Evolutionary conservation across 1,284 basidiomycete species (phyloP), one percentile per base, ranked within the genome.

Genomic region (Boletus semigastroideus): DNA sequence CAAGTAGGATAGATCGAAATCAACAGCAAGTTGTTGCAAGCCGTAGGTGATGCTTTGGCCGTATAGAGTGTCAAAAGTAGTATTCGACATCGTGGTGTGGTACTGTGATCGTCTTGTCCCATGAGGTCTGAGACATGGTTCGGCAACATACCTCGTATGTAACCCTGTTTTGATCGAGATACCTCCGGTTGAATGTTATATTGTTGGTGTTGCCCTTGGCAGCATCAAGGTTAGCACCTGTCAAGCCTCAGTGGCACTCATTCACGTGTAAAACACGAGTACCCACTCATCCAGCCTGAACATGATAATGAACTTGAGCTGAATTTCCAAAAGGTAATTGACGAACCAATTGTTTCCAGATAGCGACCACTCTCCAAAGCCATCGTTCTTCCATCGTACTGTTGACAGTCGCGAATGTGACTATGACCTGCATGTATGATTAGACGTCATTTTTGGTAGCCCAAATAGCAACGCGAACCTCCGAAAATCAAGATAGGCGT

Each of bases 401-500:
- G 72, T 74, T 79, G 63, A 67, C 90, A 93, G 65, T 92, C 87
- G 49, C 90, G 82, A 52, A 92, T 86, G 63, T 92, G 90, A 1
- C 76, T 81, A 60, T 92, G 89, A 4, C 87, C 84, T 80, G 50
- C 5, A 25, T 8, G 33, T 27, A 45, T 13, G 34, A 42, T 53
- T 19, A 49, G 34, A 42, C 19, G 30, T 36, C 6, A 7, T 11
- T 11, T 30, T 11, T 8, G n/a, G 27, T 19, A 2, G 4, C 4
- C 9, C 40, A 38, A 37, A 25, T 2, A 25, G 30, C 11, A 19
- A 7, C 12, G 0, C 34, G 42, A 56, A 76, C 82, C 86, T 62
- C 92, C 92, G 46, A 94, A 82, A 56, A 94, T 86, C 47, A 91
- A 64, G 48, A 94, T 87, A 0, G 92, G 92, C 0, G 87, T 88